Conservation (phyloP, 2,329 filamentous ascomycete genomes). For the Ophioceras dolichostomum region DNA sequence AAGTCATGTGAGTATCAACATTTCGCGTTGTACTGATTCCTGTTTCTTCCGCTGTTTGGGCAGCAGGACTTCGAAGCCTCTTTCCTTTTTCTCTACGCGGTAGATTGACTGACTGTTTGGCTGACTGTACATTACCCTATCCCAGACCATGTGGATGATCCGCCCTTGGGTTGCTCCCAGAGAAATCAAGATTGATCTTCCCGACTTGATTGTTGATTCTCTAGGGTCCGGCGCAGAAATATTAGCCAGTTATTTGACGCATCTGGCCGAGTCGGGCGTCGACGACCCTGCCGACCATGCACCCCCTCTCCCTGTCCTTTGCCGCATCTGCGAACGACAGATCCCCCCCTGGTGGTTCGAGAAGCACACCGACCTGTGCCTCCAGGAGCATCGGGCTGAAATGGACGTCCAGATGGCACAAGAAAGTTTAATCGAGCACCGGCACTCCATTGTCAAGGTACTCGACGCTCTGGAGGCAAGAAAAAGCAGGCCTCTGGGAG, state of each 20-base stretch:
- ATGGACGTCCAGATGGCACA: conserved; percentile 97
- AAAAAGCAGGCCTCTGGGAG: conserved; percentile 48
- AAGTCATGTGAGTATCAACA: conserved; percentile 68
- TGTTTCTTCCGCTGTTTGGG: too few relatives aligned
- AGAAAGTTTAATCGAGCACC: conserved; percentile 82
- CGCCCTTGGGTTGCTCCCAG: conserved; percentile 78
- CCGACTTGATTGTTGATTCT: conserved; percentile 78
- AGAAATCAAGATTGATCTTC: conserved; percentile 93
- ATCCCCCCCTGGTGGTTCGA: conserved; percentile 99
- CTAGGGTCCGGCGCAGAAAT: conserved; percentile 91
- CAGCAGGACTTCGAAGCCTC: too few relatives aligned
- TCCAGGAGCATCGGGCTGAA: conserved; percentile 91
- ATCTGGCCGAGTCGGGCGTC: conserved; percentile 70
- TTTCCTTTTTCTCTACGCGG: not conserved
- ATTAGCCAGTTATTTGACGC: conserved; percentile 83
- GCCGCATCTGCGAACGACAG: conserved; percentile 92
- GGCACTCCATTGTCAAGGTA: conserved; percentile 88
- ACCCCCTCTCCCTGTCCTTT: conserved; percentile 75
- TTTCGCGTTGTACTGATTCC: not conserved
- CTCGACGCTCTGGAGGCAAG: conserved; percentile 82
- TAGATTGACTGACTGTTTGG: not conserved
- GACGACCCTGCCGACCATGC: conserved; percentile 66
- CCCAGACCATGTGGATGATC: conserved; percentile 98
- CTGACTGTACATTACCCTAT: conserved; percentile 1
- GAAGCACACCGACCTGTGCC: conserved; percentile 91